These are phyloP conservation scores for Lepidium aucheri DNA, from an alignment of 345 rosid species.

Conservation along the genomic window DNA sequence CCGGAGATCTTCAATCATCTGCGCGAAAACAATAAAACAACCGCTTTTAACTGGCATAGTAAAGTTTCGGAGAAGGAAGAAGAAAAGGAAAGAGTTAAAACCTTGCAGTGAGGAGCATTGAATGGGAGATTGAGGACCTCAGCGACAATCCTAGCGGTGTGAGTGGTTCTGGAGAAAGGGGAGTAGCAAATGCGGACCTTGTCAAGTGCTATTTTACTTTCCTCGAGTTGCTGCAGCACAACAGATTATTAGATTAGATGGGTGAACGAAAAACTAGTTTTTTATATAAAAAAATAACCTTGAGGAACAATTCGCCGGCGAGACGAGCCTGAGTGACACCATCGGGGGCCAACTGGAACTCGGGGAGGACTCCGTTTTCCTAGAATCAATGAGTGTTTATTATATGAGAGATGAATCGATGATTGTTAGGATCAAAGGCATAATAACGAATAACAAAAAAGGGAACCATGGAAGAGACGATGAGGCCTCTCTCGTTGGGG, in stretches of 20 bases:
- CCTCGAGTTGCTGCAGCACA: conserved; percentile 58
- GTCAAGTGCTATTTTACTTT: conserved; percentile 40
- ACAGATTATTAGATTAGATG: too few species aligned
- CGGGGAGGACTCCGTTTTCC: conserved; percentile 69
- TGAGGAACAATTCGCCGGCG: conserved; percentile 64
- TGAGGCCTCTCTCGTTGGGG: conserved; percentile 79
- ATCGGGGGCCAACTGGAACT: conserved; percentile 61
- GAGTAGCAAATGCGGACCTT: conserved; percentile 83
- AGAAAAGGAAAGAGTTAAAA: too few species aligned
- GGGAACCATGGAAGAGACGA: conserved; percentile 67
- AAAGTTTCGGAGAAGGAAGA: too few species aligned
- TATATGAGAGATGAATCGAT: too few species aligned
- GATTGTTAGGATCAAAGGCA: too few species aligned
- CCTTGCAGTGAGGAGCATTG: conserved; percentile 66
- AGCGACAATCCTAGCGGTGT: conserved; percentile 70
- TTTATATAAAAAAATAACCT: conserved; percentile 27
- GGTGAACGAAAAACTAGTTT: too few species aligned
- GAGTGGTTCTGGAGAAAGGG: conserved; percentile 79
- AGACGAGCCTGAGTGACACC: conserved; percentile 67
- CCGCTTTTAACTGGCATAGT: too few species aligned
- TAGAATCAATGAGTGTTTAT: conserved; percentile 2
- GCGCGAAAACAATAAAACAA: not conserved
- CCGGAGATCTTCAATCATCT: conserved; percentile 75
- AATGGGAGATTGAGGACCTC: conserved; percentile 61
- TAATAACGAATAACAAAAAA: not conserved